A percentile compares a stretch with the other conserved stretches of the same genome.
phyloP scores from a whole-genome alignment of 2,329 filamentous ascomycete species.

The Didymella arachidicola region DNA sequence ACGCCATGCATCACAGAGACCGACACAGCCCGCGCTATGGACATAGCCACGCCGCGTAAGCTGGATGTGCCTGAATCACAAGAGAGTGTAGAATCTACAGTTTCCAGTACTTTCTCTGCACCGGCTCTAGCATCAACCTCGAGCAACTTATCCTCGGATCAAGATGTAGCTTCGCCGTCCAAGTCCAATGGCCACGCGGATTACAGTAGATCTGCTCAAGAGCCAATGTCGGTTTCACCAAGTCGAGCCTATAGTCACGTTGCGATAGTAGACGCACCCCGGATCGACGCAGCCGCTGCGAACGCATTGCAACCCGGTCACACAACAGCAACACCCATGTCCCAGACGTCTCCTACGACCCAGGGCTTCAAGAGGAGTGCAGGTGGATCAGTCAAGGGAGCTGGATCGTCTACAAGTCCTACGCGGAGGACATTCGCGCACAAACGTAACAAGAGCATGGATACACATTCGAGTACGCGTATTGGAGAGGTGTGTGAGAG shows the following conservation, averaged over 20 bases:
- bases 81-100: constrained; percentile 44
- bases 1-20: constrained; percentile 24
- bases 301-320: constrained; percentile 40
- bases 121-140: constrained; percentile 44
- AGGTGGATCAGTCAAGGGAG: constrained; percentile 70
- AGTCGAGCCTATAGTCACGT: constrained; percentile 59
- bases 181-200: constrained; percentile 34
- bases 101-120: constrained; percentile 46
- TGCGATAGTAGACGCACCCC: constrained; percentile 26
- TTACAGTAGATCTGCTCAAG: constrained; percentile 55
- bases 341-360: constrained; percentile 49
- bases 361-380: constrained; percentile 76
- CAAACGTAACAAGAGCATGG: constrained; percentile 74
- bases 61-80: constrained; percentile 38
- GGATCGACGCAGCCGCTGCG: constrained; percentile 36
- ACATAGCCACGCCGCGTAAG: constrained; percentile 7
- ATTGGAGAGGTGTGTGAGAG: constrained; percentile 75
- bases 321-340: constrained; percentile 52
- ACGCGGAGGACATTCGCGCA: constrained; percentile 57
- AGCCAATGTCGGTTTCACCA: constrained; percentile 49
- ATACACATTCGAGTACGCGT: constrained; percentile 68
- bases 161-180: constrained; percentile 40
- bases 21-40: constrained; percentile 12
- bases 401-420: constrained; percentile 33
- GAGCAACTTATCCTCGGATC: constrained; percentile 34